A percentile compares a stretch with the other conserved stretches of the same genome.
phyloP scores from a whole-genome alignment of 1,139 yeast species.

The Cylindricascospora bacillispora region DNA sequence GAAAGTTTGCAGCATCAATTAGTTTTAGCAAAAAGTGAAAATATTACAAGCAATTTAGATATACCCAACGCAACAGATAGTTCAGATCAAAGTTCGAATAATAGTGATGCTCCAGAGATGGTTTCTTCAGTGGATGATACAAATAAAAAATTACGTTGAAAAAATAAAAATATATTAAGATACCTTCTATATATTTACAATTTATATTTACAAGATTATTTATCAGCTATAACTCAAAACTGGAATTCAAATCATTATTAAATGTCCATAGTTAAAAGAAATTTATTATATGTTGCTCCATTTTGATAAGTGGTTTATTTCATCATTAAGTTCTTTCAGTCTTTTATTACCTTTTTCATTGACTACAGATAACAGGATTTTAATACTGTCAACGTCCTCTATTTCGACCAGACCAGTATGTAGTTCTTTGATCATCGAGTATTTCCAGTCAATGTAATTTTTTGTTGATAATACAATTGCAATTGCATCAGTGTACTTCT shows the following conservation, averaged over 20 bases:
- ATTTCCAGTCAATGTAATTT: slow-evolving; percentile 61
- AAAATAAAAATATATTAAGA: no score
- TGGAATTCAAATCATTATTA: no score
- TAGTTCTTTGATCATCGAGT: slow-evolving; percentile 39
- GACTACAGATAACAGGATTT: slow-evolving; percentile 15
- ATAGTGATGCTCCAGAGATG: slow-evolving; percentile 9
- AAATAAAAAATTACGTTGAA: no score
- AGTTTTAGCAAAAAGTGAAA: slow-evolving; percentile 3
- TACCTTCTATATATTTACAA: no score
- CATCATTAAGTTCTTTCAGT: slow-evolving; percentile 5
- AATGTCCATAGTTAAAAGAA: no score
- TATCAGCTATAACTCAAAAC: no score
- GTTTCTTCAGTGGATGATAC: no score
- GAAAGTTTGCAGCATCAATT: slow-evolving; percentile 34
- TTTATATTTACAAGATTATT: no score
- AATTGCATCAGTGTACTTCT: slow-evolving; percentile 49
- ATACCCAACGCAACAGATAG: background rate
- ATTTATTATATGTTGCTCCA: no score
- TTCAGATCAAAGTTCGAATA: slow-evolving; percentile 5
- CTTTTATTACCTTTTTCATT: slow-evolving; percentile 12
- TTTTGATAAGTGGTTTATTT: background rate
- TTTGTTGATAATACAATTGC: slow-evolving; percentile 55
- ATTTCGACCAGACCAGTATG: slow-evolving; percentile 36
- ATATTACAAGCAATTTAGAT: no score
- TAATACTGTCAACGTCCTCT: slow-evolving; percentile 35